Base-by-base conservation (phyloP, 169 alveolate species). In the Plasmodium blacklocki region DNA sequence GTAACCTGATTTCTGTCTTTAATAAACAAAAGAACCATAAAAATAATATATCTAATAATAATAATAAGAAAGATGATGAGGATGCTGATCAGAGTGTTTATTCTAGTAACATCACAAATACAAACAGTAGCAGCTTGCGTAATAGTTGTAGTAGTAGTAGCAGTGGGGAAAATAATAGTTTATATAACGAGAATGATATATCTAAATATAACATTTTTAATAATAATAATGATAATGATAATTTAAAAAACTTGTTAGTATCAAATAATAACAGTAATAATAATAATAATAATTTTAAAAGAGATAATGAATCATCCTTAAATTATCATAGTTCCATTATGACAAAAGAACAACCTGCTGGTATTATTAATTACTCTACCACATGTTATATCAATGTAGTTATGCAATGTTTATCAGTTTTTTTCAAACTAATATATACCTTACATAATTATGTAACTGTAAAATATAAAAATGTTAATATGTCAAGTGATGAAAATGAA, bases 331-430 rank as follows among this genome's bases (percentile, higher is more conserved):
- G 14, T 39, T 19, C 64, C 0, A 76, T 76, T 26, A 50, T 52
- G 23, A 49, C 60, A 58, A 63, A 63, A 29, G 89, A 76, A 43
- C 89, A 76, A 1, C 89, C 89, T 58, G 89, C 89, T 2, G 89
- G 89, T 47, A 26, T 76, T 64, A n/a, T 76, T 26, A 76, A 76
- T 21, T 76, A 76, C 39, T 76, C 89, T 62, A 70, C 76, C 4
- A 76, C 89, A 18, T 76, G 89, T 32, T 76, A 76, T 56, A 66
- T 76, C n/a, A 76, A 76, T 50, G 89, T 76, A 26, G 89, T 76
- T 15, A 21, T 76, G 43, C 89, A 76, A 18, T 76, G 89, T 52
- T 56, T 76, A 26, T n/a, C 89, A 14, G 78, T 64, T 49, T 47
- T 63, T 21, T 29, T 63, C 9, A 76, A 63, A 49, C 66, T 76